phyloP scores from a whole-genome alignment of 108 stramenopile genomes.

The Fragilaria radians region DNA sequence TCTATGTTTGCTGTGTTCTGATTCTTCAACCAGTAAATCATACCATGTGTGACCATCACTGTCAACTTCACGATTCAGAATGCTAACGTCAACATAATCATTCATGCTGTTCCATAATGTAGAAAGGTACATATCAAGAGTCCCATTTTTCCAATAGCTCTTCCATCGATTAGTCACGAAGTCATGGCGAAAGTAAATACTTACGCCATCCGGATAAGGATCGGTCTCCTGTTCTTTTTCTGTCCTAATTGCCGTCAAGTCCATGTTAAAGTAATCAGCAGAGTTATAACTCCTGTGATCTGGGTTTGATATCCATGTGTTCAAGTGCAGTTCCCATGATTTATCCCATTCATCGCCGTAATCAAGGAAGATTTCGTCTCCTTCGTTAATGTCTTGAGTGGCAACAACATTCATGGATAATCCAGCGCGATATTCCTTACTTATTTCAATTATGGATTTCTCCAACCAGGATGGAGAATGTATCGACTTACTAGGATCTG shows the following conservation, averaged over 20 bases:
- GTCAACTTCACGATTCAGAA: conserved; percentile 4
- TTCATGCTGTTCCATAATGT: neutral
- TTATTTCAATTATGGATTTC: conserved; percentile 10
- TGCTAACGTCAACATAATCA: conserved; percentile 1
- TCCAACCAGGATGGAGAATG: conserved; percentile 18
- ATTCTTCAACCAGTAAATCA: neutral
- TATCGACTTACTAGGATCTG: conserved; percentile 7
- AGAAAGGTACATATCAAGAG: neutral
- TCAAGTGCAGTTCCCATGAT: conserved; percentile 45
- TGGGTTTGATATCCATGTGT: conserved; percentile 13
- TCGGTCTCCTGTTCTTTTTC: conserved; percentile 32
- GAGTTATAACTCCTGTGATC: conserved; percentile 23
- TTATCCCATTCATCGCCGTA: conserved; percentile 50
- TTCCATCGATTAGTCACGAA: neutral
- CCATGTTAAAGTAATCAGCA: conserved; percentile 43
- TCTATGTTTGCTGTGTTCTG: neutral
- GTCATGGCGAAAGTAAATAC: neutral
- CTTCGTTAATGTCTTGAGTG: conserved; percentile 37
- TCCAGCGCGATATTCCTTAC: conserved; percentile 3
- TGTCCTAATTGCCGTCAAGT: conserved; percentile 28
- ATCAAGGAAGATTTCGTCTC: conserved; percentile 61
- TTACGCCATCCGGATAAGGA: conserved; percentile 25
- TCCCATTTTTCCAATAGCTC: neutral
- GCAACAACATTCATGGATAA: conserved; percentile 48
- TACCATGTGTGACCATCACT: conserved; percentile 5